These are phyloP conservation scores for Oxyria digyna DNA, from an alignment of 148 eudicot species.

Conservation along the genomic window DNA sequence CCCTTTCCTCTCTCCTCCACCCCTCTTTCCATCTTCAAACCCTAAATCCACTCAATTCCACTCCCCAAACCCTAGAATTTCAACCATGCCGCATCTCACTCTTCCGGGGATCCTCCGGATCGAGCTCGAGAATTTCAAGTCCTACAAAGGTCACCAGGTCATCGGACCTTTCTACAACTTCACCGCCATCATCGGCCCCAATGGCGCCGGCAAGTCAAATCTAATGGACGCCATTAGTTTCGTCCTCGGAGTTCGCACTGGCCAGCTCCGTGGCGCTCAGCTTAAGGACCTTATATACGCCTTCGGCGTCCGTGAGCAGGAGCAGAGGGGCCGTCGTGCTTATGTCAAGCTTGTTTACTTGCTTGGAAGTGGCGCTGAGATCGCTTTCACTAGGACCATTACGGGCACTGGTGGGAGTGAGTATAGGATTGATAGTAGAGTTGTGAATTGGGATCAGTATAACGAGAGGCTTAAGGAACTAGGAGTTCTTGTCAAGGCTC, in stretches of 20 bases:
- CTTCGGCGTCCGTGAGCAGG: conserved; percentile 54
- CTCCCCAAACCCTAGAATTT: conserved; percentile 18
- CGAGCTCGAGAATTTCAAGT: conserved; percentile 88
- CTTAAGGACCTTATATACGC: conserved; percentile 77
- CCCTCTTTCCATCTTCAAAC: neutral
- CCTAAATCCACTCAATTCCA: neutral
- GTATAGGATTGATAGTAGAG: conserved; percentile 62
- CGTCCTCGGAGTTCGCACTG: conserved; percentile 82
- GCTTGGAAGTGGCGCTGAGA: conserved; percentile 30
- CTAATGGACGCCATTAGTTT: conserved; percentile 97
- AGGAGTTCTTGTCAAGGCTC: conserved; percentile 84
- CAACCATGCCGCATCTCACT: conserved; percentile 36
- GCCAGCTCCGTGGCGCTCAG: conserved; percentile 86
- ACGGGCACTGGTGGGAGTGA: conserved; percentile 75
- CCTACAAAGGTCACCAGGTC: conserved; percentile 75
- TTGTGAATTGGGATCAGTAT: conserved; percentile 82
- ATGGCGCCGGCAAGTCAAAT: conserved; percentile 92
- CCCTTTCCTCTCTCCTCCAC: neutral
- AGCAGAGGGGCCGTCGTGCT: conserved; percentile 65
- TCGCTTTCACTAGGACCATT: conserved; percentile 56
- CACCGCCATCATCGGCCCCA: conserved; percentile 97
- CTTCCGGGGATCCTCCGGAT: conserved; percentile 64
- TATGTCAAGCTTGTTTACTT: conserved; percentile 63
- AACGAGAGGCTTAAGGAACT: conserved; percentile 47
- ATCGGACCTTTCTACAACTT: conserved; percentile 89